A percentile compares a stretch with the other conserved stretches of the same genome.
These are phyloP conservation scores for Neurospora tetrasperma DNA, from an alignment of 495 filamentous ascomycete species.

Conservation along the genomic window DNA sequence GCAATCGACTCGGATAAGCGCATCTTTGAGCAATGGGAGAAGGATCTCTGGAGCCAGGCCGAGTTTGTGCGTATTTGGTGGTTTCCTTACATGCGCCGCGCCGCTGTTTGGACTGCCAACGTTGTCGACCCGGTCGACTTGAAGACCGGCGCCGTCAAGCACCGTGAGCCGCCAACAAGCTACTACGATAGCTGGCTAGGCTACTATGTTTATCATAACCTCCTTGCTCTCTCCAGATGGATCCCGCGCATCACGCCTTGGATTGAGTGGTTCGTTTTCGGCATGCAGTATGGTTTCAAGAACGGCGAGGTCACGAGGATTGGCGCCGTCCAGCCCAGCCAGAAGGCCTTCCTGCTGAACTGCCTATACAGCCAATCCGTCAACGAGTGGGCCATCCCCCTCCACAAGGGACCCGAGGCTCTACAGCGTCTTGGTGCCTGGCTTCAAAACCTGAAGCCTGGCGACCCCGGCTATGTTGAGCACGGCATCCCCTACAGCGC, in stretches of 20 bases:
- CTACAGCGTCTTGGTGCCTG: constrained; percentile 73
- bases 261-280: constrained; percentile 91
- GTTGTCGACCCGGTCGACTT: constrained; percentile 14
- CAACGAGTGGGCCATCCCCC: constrained; percentile 93
- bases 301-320: constrained; percentile 48
- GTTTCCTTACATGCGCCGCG: constrained; percentile 81
- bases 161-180: constrained; percentile 32
- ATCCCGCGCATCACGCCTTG: constrained; percentile 70
- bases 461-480: constrained; percentile 42
- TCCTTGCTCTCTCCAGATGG: constrained; percentile 69
- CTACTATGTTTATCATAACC: constrained; percentile 79
- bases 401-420: constrained; percentile 83
- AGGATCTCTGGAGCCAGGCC: constrained; percentile 65
- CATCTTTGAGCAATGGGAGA: constrained; percentile 64
- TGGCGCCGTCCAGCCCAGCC: constrained; percentile 65
- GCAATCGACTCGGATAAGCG: constrained; percentile 54
- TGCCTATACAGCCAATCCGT: constrained; percentile 95
- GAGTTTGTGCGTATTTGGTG: constrained; percentile 96
- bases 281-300: constrained; percentile 85
- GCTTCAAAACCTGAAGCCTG: constrained; percentile 53
- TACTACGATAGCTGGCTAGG: constrained; percentile 78
- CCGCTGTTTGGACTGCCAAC: constrained; percentile 79
- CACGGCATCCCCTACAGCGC: constrained; percentile 72
- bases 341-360: constrained; percentile 81
- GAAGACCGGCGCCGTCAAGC: constrained; percentile 47